phyloP scores from a whole-genome alignment of 805 yeast genomes.

The Nakazawaea ernobii region DNA sequence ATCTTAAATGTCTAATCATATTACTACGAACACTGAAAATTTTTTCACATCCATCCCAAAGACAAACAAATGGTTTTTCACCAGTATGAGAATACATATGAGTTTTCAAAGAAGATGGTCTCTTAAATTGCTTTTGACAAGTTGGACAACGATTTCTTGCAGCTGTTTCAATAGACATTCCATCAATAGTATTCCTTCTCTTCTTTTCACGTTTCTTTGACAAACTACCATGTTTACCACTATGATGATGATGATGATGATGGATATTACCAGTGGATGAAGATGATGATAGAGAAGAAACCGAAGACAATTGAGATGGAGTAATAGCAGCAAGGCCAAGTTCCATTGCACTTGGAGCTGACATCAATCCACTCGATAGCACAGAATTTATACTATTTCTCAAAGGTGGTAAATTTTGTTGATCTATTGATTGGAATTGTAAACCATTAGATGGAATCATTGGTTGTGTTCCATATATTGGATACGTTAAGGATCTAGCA shows the following conservation, averaged over 20 bases:
- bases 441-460: conserved; percentile 2
- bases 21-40: conserved; percentile 73
- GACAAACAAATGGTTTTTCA: conserved; percentile 65
- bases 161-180: conserved; percentile 40
- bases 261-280: background rate
- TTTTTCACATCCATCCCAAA: conserved; percentile 61
- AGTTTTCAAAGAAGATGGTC: conserved; percentile 78
- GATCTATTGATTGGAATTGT: conserved; percentile 1
- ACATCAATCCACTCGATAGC: background rate
- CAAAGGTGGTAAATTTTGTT: conserved; percentile 8
- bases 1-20: conserved; percentile 70
- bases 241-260: background rate
- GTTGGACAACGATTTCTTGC: conserved; percentile 42
- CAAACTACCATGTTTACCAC: background rate
- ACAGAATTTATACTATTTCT: background rate
- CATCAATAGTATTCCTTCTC: conserved; percentile 21
- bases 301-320: conserved; percentile 1
- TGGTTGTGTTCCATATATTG: conserved; percentile 1
- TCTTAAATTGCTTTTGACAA: conserved; percentile 72
- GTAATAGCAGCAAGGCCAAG: conserved; percentile 2
- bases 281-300: background rate
- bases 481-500: conserved; percentile 8
- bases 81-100: conserved; percentile 80
- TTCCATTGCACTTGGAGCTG: background rate
- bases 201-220: conserved; percentile 8